These are phyloP conservation scores for Acorus gramineus DNA, from an alignment of 106 monocot species.

Conservation along the genomic window DNA sequence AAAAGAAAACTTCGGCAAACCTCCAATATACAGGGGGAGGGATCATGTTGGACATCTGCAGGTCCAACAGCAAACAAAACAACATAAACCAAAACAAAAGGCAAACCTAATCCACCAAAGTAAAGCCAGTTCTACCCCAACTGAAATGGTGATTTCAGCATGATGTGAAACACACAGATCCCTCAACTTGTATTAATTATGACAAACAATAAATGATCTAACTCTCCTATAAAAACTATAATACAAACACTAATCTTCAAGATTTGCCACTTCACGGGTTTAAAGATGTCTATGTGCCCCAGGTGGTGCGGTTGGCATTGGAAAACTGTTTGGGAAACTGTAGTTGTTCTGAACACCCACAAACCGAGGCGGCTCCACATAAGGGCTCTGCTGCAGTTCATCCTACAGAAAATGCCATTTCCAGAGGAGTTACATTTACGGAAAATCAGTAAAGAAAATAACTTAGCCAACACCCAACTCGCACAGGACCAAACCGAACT, in stretches of 20 bases:
- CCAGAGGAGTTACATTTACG: too few relatives aligned
- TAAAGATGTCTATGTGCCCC: constrained; percentile 42
- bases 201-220: constrained; percentile 10
- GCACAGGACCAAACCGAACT: too few relatives aligned
- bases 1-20: neutral
- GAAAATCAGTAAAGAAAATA: too few relatives aligned
- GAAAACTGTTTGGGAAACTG: constrained; percentile 53
- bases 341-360: constrained; percentile 20
- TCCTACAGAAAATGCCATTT: too few relatives aligned
- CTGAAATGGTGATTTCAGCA: neutral
- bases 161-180: neutral
- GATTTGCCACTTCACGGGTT: neutral
- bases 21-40: constrained; percentile 11
- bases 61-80: too few relatives aligned
- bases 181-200: constrained; percentile 7
- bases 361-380: constrained; percentile 68
- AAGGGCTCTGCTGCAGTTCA: constrained; percentile 43
- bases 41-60: neutral
- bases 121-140: neutral
- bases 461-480: too few relatives aligned
- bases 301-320: constrained; percentile 69
- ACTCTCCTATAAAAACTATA: neutral
- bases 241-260: constrained; percentile 7
- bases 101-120: neutral
- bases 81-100: neutral